Evolutionary conservation across 441 rosid genomes (phyloP).

Genomic region (Adansonia madagascariensis): DNA sequence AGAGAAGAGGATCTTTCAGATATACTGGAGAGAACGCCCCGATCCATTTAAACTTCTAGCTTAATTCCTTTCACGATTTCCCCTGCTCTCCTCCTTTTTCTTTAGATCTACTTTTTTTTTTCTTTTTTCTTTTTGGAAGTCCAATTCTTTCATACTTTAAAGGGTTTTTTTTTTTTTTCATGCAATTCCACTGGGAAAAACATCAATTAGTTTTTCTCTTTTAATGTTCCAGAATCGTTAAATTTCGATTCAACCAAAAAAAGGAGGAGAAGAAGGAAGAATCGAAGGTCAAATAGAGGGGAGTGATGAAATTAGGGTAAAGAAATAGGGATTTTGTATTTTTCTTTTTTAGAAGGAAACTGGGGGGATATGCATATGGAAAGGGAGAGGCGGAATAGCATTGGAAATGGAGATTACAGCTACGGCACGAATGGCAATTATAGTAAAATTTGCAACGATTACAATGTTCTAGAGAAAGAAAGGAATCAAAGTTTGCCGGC

Average conservation of each 20-base stretch:
- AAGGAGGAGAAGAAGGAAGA: background rate
- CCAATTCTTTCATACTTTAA: background rate
- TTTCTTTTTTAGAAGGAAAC: too few relatives aligned
- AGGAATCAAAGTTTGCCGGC: too few relatives aligned
- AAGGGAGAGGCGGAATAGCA: too few relatives aligned
- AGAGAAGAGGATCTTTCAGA: conserved; percentile 15
- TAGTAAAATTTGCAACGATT: too few relatives aligned
- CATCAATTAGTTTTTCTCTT: background rate
- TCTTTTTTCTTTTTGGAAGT: background rate
- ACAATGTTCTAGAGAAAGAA: too few relatives aligned
- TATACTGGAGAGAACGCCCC: conserved; percentile 15
- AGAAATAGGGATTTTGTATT: too few relatives aligned
- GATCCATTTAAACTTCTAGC: background rate
- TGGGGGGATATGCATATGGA: too few relatives aligned
- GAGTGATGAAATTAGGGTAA: too few relatives aligned
- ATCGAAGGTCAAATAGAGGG: too few relatives aligned
- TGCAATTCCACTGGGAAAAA: background rate
- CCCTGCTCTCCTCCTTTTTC: background rate
- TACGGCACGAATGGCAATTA: too few relatives aligned
- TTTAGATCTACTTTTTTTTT: conserved; percentile 13
- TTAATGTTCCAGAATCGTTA: background rate
- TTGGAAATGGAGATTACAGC: too few relatives aligned
- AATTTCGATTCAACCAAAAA: background rate
- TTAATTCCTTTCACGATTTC: background rate
- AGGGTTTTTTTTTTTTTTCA: background rate